Conservation (phyloP, 768 basidiomycete genomes). For the Psilocybe tampanensis region DNA sequence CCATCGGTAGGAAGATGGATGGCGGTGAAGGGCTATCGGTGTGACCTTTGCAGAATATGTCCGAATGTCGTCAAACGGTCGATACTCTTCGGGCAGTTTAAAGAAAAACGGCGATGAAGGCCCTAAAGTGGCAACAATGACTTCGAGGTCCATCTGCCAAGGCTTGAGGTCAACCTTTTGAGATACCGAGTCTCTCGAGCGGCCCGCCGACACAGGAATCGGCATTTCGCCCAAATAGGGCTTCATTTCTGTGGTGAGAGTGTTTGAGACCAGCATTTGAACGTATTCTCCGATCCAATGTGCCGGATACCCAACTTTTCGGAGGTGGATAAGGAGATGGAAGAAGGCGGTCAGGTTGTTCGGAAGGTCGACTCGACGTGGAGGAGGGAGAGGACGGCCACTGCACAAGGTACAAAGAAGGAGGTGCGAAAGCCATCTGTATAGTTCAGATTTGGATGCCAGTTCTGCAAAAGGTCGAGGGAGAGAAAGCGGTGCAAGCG, state of each 20-base stretch:
- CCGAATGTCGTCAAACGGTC: background rate
- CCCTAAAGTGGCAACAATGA: slow-evolving; percentile 4
- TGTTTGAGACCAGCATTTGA: slow-evolving; percentile 16
- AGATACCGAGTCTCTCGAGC: background rate
- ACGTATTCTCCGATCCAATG: slow-evolving; percentile 25
- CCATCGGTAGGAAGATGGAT: background rate
- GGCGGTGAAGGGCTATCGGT: background rate
- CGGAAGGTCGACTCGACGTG: slow-evolving; percentile 16
- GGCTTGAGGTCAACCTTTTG: slow-evolving; percentile 6
- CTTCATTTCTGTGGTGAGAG: slow-evolving; percentile 8
- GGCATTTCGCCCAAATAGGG: slow-evolving; percentile 13
- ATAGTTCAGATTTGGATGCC: slow-evolving; percentile 17
- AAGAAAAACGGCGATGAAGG: slow-evolving; percentile 11
- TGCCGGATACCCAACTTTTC: slow-evolving; percentile 14
- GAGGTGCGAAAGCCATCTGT: slow-evolving; percentile 15
- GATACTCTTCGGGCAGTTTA: background rate
- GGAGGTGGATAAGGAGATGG: slow-evolving; percentile 16
- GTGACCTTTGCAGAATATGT: slow-evolving; percentile 5
- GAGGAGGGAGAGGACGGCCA: slow-evolving; percentile 7
- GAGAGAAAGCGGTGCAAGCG: slow-evolving; percentile 4
- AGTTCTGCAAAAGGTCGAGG: slow-evolving; percentile 10
- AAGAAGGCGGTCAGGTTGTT: slow-evolving; percentile 18
- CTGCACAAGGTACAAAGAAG: slow-evolving; percentile 18
- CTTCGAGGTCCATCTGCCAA: slow-evolving; percentile 11
- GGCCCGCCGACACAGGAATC: background rate